Base-by-base conservation (phyloP, 768 basidiomycete species). In the Clathrus columnatus region DNA sequence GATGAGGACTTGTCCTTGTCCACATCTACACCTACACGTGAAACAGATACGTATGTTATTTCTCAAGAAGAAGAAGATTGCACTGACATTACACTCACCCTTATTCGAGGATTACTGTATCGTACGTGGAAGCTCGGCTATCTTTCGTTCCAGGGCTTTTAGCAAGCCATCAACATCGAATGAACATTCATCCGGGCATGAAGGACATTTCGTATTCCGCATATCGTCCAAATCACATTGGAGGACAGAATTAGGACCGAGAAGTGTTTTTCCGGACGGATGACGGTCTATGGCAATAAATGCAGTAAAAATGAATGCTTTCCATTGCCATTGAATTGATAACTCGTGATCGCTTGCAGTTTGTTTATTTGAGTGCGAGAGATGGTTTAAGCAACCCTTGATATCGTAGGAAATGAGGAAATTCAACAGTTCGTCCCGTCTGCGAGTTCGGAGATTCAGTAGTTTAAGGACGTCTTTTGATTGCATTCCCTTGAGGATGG, bases 401-500 rank as follows among this genome's bases (percentile, higher is more conserved):
- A 53, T 41, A 18, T 41, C 27, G 43, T 36, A 53, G 16, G 51
- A 42, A 3, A 53, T 32, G 17, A 53, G 28, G 26, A 53, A 53
- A 7, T 53, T 44, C 18, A 53, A 16, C 5, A 60, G 69, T 66
- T 64, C 67, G 57, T 82, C 80, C 54, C 75, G 73, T 16, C 84
- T 73, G 16, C 60, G 60, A 57, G 74, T 74, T 61, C 84, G 84
- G 5, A 85, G 72, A 50, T 75, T 72, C 55, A 81, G 66, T 28
- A 85, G 73, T 21, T 74, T 70, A 48, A 83, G 73, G 8, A 81
- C 69, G n/a, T 81, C 76, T 30, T 68, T 62, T 1, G 78, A 73
- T 36, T 75, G 72, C 1, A 85, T 67, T 55, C 73, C 75, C 53
- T 70, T 66, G 7, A 85, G 73, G 29, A 70, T 68, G 1, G 69